Percentiles rank a stretch among this genome's conserved stretches.
Evolutionary conservation across 1,284 basidiomycete species (phyloP).

Genomic region (Naganishia liquefaciens): DNA sequence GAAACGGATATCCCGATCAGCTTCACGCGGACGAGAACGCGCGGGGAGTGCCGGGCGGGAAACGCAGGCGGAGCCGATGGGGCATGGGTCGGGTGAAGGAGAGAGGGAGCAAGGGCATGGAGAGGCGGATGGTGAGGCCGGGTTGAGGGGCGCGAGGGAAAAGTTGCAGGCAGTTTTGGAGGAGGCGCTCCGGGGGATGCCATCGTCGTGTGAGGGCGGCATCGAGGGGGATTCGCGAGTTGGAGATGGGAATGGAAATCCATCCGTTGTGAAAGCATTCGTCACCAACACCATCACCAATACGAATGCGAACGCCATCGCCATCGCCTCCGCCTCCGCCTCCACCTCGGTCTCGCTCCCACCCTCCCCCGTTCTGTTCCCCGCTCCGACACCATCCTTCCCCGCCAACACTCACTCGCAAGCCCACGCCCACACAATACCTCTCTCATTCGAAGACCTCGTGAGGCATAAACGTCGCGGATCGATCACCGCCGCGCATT

Average conservation of each 20-base stretch:
- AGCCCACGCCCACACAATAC: too few species aligned
- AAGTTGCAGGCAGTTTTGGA: conserved; percentile 24
- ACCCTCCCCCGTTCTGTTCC: too few species aligned
- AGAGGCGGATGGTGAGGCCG: too few species aligned
- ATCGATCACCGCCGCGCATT: neutral
- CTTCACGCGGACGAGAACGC: too few species aligned
- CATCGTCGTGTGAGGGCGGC: too few species aligned
- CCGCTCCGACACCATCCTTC: too few species aligned
- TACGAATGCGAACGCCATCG: neutral
- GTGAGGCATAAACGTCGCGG: conserved; percentile 10
- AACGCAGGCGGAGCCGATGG: too few species aligned
- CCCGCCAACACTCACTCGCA: too few species aligned
- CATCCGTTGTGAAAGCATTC: neutral
- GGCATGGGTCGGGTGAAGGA: neutral
- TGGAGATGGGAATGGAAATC: neutral
- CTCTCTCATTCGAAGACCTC: conserved; percentile 18
- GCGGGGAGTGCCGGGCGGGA: too few species aligned
- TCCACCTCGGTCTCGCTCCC: too few species aligned
- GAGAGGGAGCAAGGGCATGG: conserved; percentile 7
- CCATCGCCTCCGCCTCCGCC: too few species aligned
- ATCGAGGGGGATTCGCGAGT: neutral
- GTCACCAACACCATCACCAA: neutral
- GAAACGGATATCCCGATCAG: too few species aligned
- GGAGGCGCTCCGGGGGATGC: neutral
- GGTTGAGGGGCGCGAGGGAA: conserved; percentile 20